Conservation (phyloP, 306 rosid genomes). For the Arachis hypogaea region DNA sequence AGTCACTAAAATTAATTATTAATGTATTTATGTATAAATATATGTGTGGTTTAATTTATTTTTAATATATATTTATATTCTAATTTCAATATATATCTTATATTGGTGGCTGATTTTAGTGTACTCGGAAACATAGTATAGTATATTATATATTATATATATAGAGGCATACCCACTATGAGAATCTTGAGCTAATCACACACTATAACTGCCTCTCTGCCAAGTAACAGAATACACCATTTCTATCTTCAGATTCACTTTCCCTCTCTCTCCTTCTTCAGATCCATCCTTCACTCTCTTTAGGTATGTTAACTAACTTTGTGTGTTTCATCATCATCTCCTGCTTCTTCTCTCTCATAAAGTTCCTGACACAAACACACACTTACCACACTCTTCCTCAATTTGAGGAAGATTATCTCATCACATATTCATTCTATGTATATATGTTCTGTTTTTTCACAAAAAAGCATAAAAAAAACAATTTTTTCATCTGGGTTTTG, state of each 20-base stretch:
- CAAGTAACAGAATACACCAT: neutral
- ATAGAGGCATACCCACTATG: neutral
- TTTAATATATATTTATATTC: no score
- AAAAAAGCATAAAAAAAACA: neutral
- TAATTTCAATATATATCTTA: no score
- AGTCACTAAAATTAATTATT: no score
- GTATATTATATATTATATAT: neutral
- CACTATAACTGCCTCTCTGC: neutral
- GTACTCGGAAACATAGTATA: no score
- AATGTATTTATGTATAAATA: no score
- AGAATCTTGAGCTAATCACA: neutral
- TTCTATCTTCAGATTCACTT: neutral
- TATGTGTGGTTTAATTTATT: no score
- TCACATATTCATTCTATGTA: neutral
- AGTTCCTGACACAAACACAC: neutral
- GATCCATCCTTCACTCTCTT: neutral
- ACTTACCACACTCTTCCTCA: neutral
- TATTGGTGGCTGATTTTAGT: no score
- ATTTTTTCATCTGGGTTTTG: neutral
- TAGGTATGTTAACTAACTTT: neutral
- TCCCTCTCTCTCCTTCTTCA: neutral
- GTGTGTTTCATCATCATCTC: neutral
- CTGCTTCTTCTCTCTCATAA: neutral
- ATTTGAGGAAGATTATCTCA: neutral
- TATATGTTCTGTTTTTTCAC: neutral